These are phyloP conservation scores for Elongisporangium prolatum DNA, from an alignment of 352 stramenopile genomes.

Conservation along the genomic window DNA sequence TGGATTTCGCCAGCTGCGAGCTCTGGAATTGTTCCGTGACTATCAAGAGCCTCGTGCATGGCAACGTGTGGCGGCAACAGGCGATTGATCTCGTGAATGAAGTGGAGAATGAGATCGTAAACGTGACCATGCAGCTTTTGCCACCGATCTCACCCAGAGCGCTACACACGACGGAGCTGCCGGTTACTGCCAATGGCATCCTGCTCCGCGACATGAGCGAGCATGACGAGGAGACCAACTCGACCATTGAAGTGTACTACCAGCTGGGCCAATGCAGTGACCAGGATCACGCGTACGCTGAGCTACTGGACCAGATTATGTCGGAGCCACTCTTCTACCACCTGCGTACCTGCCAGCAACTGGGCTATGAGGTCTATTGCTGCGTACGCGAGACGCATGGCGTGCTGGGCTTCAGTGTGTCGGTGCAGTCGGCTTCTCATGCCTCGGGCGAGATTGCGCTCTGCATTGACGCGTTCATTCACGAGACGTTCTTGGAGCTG, in stretches of 20 bases:
- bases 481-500: constrained; percentile 30
- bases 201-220: constrained; percentile 59
- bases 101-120: constrained; percentile 26
- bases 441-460: constrained; percentile 47
- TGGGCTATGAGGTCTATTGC: constrained; percentile 82
- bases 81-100: constrained; percentile 30
- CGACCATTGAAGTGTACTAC: constrained; percentile 75
- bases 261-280: constrained; percentile 58
- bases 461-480: constrained; percentile 61
- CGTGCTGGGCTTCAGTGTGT: constrained; percentile 64
- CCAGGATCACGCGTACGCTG: constrained; percentile 47
- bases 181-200: constrained; percentile 47
- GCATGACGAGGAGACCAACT: constrained; percentile 63
- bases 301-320: constrained; percentile 78
- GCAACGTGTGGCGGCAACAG: constrained; percentile 41
- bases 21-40: constrained; percentile 22
- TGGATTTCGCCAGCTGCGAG: constrained; percentile 13
- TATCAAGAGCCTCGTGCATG: constrained; percentile 42
- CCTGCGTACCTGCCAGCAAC: constrained; percentile 75
- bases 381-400: constrained; percentile 68
- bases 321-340: constrained; percentile 79
- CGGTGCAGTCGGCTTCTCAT: constrained; percentile 62
- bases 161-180: constrained; percentile 45
- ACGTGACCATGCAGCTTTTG: constrained; percentile 15
- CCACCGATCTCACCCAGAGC: constrained; percentile 20